A percentile compares a stretch with the other conserved stretches of the same genome.
phyloP scores from a whole-genome alignment of 2,329 filamentous ascomycete species.

The Xylariaceae sp. region DNA sequence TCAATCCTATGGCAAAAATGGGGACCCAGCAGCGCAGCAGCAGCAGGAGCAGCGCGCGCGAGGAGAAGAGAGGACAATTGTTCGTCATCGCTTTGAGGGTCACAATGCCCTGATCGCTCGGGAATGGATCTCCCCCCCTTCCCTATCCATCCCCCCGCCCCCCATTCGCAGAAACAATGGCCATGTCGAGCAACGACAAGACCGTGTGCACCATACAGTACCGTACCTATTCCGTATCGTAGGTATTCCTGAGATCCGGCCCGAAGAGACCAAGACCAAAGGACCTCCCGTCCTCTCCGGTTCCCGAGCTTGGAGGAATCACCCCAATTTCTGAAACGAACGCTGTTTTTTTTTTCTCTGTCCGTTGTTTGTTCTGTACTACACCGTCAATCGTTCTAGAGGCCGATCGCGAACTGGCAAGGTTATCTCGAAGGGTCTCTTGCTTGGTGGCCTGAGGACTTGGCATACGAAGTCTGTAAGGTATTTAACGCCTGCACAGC shows the following conservation, averaged over 20 bases:
- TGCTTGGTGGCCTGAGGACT: slow-evolving; percentile 4
- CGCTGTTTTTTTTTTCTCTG: not conserved
- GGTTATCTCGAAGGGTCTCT: not conserved
- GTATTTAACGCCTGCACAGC: not conserved
- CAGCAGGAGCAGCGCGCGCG: too few relatives aligned
- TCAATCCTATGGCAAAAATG: slow-evolving; percentile 17
- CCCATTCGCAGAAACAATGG: not conserved
- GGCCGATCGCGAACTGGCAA: not conserved
- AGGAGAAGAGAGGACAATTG: slow-evolving; percentile 5
- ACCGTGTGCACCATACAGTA: not conserved
- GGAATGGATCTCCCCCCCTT: not conserved
- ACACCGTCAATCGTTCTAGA: not conserved
- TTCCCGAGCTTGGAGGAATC: not conserved
- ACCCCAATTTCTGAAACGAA: not conserved
- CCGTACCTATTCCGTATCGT: not conserved
- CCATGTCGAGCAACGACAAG: not conserved
- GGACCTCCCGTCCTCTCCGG: not conserved
- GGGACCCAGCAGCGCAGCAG: slow-evolving; percentile 1
- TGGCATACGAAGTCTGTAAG: not conserved
- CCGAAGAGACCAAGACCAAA: not conserved
- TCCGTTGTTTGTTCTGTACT: not conserved
- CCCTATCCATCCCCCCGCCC: not conserved
- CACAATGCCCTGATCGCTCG: slow-evolving; percentile 4
- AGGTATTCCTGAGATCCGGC: not conserved
- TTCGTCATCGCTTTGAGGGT: slow-evolving; percentile 4